phyloP scores from a whole-genome alignment of 176 grass and related monocot species.

The Zizania latifolia region DNA sequence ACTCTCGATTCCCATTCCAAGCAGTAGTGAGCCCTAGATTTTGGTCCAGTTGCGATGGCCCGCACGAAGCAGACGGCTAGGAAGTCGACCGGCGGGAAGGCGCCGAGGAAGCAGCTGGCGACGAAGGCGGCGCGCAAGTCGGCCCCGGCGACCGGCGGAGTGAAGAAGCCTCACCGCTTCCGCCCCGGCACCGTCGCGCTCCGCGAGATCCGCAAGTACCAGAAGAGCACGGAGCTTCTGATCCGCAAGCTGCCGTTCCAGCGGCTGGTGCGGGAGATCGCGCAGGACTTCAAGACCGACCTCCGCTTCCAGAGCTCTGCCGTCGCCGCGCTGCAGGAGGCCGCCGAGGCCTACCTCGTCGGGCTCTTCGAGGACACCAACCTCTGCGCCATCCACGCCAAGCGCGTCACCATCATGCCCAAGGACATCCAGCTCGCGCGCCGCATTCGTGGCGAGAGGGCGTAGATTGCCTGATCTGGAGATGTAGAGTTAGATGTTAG shows the following conservation, averaged over 20 bases:
- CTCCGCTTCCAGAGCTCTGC: slow-evolving; percentile 77
- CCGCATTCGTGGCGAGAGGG: slow-evolving; percentile 62
- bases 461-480: slow-evolving; percentile 8
- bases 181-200: slow-evolving; percentile 65
- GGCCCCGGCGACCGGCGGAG: slow-evolving; percentile 52
- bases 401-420: slow-evolving; percentile 76
- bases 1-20: neutral
- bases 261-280: slow-evolving; percentile 56
- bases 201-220: slow-evolving; percentile 70
- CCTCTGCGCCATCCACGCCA: slow-evolving; percentile 72
- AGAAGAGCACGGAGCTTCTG: slow-evolving; percentile 72
- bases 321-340: slow-evolving; percentile 64
- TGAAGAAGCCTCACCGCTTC: slow-evolving; percentile 80
- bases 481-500: neutral
- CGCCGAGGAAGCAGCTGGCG: slow-evolving; percentile 57
- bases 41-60: slow-evolving; percentile 17
- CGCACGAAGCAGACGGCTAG: slow-evolving; percentile 67
- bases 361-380: slow-evolving; percentile 76
- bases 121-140: slow-evolving; percentile 64
- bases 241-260: slow-evolving; percentile 76
- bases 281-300: slow-evolving; percentile 69
- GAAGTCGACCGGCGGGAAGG: slow-evolving; percentile 71
- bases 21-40: neutral
- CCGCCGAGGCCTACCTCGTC: slow-evolving; percentile 63
- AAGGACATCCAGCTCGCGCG: slow-evolving; percentile 69